phyloP scores from a whole-genome alignment of 2,329 filamentous ascomycete genomes.

The Aspergillus arachidicola region DNA sequence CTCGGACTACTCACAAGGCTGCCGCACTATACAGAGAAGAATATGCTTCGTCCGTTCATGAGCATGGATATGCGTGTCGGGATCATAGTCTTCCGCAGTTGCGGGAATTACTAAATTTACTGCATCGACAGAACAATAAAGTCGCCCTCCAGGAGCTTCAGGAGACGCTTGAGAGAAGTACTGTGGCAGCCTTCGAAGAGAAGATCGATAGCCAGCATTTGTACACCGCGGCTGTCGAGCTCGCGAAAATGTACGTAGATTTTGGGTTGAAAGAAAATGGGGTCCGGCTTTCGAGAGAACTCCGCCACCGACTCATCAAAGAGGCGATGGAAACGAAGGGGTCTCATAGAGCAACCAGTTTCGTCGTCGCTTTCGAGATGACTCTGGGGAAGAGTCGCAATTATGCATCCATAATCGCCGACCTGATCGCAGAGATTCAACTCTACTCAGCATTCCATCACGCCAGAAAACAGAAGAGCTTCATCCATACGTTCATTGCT shows the following conservation, averaged over 20 bases:
- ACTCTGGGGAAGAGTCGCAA: not conserved
- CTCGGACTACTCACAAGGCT: not conserved
- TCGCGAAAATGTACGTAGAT: not conserved
- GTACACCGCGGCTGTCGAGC: not conserved
- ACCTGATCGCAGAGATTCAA: conserved; percentile 8
- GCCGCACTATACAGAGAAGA: conserved; percentile 1
- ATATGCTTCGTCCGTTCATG: not conserved
- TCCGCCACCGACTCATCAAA: not conserved
- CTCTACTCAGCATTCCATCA: not conserved
- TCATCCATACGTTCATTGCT: conserved; percentile 5
- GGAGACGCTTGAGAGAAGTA: not conserved
- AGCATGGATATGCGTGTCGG: not conserved
- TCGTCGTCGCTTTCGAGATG: conserved; percentile 4
- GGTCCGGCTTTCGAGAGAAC: not conserved
- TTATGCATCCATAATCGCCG: conserved; percentile 4
- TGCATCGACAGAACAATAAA: not conserved
- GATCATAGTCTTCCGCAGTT: not conserved
- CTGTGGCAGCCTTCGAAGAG: not conserved
- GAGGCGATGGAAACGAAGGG: not conserved
- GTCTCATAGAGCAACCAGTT: not conserved
- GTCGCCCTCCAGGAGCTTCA: not conserved
- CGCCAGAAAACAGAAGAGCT: not conserved
- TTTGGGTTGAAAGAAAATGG: not conserved
- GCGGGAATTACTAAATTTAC: not conserved
- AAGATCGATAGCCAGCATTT: not conserved